Evolutionary conservation across 129 eudicot genomes (phyloP).

Genomic region (Lactuca sativa): DNA sequence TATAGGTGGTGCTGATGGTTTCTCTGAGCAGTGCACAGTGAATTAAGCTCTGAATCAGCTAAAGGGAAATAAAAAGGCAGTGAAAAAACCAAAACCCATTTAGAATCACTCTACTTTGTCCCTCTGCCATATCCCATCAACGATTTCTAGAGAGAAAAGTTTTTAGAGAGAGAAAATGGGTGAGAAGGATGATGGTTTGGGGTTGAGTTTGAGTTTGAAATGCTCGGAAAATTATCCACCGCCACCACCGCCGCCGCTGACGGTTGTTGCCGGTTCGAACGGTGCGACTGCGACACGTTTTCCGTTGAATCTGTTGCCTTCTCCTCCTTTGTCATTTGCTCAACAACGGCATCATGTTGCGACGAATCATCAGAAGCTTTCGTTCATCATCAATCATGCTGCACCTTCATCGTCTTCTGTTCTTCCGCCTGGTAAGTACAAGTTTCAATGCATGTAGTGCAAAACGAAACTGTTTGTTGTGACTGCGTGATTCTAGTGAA

Average conservation of each 20-base stretch:
- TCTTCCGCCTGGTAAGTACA: slow-evolving; percentile 19
- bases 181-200: slow-evolving; percentile 55
- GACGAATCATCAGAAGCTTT: slow-evolving; percentile 35
- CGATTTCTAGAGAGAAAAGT: slow-evolving; percentile 24
- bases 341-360: slow-evolving; percentile 33
- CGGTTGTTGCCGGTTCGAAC: slow-evolving; percentile 1
- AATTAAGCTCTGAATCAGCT: slow-evolving; percentile 37
- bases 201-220: slow-evolving; percentile 62
- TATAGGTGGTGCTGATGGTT: slow-evolving; percentile 36
- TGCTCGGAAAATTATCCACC: slow-evolving; percentile 35
- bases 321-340: slow-evolving; percentile 37
- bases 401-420: neutral
- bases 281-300: slow-evolving; percentile 12
- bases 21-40: slow-evolving; percentile 39
- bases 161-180: slow-evolving; percentile 37
- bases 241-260: slow-evolving; percentile 33
- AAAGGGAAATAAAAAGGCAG: slow-evolving; percentile 36
- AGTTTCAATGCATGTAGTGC: slow-evolving; percentile 19
- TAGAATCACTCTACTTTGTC: slow-evolving; percentile 40
- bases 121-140: slow-evolving; percentile 39
- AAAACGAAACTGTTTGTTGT: neutral
- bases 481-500: slow-evolving; percentile 10
- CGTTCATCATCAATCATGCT: slow-evolving; percentile 26
- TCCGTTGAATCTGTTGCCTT: slow-evolving; percentile 43
- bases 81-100: slow-evolving; percentile 34